Percentiles rank a stretch among this genome's conserved stretches.
phyloP scores from a whole-genome alignment of 768 basidiomycete genomes.

The Xerocomellus intermedius region DNA sequence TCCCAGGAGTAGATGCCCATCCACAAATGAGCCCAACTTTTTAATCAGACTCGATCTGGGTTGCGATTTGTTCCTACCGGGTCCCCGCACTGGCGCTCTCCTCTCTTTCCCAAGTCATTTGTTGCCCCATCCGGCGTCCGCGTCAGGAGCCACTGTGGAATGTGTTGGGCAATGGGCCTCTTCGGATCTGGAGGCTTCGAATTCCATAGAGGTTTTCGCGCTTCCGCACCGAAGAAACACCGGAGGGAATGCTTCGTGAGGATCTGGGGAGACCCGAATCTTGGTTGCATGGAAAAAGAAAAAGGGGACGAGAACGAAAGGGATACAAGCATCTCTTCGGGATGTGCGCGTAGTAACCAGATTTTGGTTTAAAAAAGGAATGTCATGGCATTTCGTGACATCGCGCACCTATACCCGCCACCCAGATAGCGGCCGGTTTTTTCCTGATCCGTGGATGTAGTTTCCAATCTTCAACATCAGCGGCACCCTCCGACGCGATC shows the following conservation, averaged over 20 bases:
- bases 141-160: not conserved
- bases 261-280: conserved; percentile 1
- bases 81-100: conserved; percentile 2
- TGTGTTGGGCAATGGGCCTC: conserved; percentile 6
- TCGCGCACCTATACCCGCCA: conserved; percentile 7
- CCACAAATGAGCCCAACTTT: conserved; percentile 4
- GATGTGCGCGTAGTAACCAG: conserved; percentile 8
- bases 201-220: conserved; percentile 12
- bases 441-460: conserved; percentile 25
- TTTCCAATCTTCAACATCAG: conserved; percentile 8
- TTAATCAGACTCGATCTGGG: conserved; percentile 22
- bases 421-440: conserved; percentile 1
- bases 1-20: conserved; percentile 11
- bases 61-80: conserved; percentile 12
- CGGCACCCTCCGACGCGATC: conserved; percentile 18
- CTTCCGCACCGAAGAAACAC: conserved; percentile 10
- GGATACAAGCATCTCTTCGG: not conserved
- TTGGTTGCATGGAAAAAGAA: not conserved
- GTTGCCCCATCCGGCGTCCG: not conserved
- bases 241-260: not conserved
- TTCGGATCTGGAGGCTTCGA: conserved; percentile 14
- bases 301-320: not conserved
- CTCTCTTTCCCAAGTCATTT: not conserved
- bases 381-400: conserved; percentile 3
- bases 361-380: conserved; percentile 2